Base-by-base conservation (phyloP, 2,329 filamentous ascomycete species). In the Cladosporium phlei region DNA sequence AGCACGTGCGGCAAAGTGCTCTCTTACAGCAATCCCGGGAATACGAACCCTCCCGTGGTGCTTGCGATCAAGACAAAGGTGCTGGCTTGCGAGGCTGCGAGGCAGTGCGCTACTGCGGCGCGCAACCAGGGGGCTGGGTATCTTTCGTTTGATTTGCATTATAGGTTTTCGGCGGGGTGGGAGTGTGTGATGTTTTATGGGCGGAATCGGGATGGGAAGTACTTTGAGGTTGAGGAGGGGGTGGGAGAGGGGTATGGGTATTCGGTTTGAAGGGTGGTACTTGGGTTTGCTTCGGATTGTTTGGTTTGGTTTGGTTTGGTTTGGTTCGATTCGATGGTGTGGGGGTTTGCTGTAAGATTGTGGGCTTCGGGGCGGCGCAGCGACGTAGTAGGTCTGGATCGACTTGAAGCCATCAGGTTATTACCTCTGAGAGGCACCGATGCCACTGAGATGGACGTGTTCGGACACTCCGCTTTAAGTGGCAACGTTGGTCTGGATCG, bases 121-220 rank as follows among this genome's bases (percentile, higher is more conserved):
- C 8, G 30, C 21, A 35, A 47, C 3, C n/a, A 33, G 16, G 37
- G 37, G 20, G 45, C 28, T 5, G 45, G 45, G 3, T 47, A 47
- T 20, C 22, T 40, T 35, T 33, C 20, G 11, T 39, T 47, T n/a
- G 45, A 40, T 14, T 7, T 47, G 28, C 35, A 40, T 17, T 40
- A 29, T 24, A 32, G 33, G 25, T 46, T 38, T 12, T 28, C 25
- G 28, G 29, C 14, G 9, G 34, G 28, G 29, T 47, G 37, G 35
- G 45, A 47, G 45, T 47, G 45, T 21, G 29, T 40, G 21, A 34
- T 47, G 45, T 47, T 39, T 19, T 47, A 27, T 21, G 45, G 45
- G 14, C 11, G 35, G 37, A 47, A 40, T 17, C 9, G 7, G 5
- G 12, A 28, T 2, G 30, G 12, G 21, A 8, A 25, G 12, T 39